phyloP scores from a whole-genome alignment of 192 early-diverging fungal genomes.

The Linnemannia schmuckeri region DNA sequence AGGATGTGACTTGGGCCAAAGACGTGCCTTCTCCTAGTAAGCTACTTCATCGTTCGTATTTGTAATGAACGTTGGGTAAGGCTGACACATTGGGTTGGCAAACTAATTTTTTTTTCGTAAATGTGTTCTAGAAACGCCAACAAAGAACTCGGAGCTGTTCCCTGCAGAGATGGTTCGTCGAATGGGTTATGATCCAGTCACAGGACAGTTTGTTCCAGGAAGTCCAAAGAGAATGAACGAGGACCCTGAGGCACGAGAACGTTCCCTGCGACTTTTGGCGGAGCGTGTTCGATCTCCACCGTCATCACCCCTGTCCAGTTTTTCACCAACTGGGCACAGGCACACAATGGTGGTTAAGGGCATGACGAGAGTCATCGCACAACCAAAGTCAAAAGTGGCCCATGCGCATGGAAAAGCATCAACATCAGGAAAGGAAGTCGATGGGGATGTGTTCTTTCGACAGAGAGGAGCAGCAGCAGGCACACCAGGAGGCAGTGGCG shows the following conservation, averaged over 20 bases:
- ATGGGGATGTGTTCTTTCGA: constrained; percentile 32
- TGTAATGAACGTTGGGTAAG: background rate
- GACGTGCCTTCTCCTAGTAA: constrained; percentile 52
- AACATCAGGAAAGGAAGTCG: constrained; percentile 11
- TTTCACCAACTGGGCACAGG: background rate
- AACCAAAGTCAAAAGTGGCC: background rate
- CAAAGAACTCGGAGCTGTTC: constrained; percentile 29
- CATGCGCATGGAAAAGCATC: background rate
- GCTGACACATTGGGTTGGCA: background rate
- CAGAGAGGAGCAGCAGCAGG: background rate
- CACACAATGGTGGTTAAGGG: constrained; percentile 27
- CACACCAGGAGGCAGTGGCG: background rate
- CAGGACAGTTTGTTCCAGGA: constrained; percentile 51
- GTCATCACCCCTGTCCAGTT: background rate
- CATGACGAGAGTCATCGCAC: constrained; percentile 17
- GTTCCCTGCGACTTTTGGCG: constrained; percentile 39
- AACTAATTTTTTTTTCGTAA: background rate
- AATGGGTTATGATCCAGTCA: constrained; percentile 52
- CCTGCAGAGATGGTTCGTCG: constrained; percentile 49
- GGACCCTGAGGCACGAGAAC: constrained; percentile 46
- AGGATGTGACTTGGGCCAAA: constrained; percentile 46
- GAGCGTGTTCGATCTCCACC: constrained; percentile 54
- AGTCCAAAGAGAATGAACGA: constrained; percentile 37
- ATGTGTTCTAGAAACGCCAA: constrained; percentile 32
- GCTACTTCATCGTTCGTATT: background rate